Evolutionary conservation across 306 rosid genomes (phyloP).

Genomic region (Betula pendula): DNA sequence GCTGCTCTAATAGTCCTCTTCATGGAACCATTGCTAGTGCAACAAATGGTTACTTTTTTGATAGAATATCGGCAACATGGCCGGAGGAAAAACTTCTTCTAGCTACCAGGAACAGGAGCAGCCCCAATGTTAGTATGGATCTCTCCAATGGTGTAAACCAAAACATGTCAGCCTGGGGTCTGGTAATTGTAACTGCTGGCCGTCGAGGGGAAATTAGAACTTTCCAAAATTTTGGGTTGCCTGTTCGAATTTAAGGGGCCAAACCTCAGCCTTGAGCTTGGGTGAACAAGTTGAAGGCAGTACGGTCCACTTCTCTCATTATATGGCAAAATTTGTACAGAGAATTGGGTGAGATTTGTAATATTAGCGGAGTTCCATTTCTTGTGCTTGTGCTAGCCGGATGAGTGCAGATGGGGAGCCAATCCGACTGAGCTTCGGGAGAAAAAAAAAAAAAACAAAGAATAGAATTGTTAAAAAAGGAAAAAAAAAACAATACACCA

Average conservation of each 20-base stretch:
- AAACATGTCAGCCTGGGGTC: slow-evolving; percentile 83
- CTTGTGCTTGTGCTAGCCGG: slow-evolving; percentile 65
- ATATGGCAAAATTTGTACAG: slow-evolving; percentile 74
- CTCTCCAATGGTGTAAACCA: slow-evolving; percentile 49
- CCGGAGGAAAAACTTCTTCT: slow-evolving; percentile 82
- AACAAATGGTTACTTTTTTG: slow-evolving; percentile 80
- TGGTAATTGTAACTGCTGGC: slow-evolving; percentile 97
- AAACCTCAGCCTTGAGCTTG: slow-evolving; percentile 29
- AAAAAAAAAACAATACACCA: slow-evolving; percentile 35
- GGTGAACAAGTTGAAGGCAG: slow-evolving; percentile 35
- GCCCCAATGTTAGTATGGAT: slow-evolving; percentile 81
- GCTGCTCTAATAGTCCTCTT: slow-evolving; percentile 62
- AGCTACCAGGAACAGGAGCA: slow-evolving; percentile 56
- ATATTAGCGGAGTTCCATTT: slow-evolving; percentile 68
- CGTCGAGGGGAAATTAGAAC: slow-evolving; percentile 89
- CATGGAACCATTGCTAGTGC: slow-evolving; percentile 85
- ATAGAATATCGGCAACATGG: slow-evolving; percentile 92
- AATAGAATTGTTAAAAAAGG: slow-evolving; percentile 41
- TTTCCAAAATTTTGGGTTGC: slow-evolving; percentile 92
- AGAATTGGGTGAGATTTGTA: slow-evolving; percentile 74
- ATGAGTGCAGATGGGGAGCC: slow-evolving; percentile 34
- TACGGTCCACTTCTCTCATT: slow-evolving; percentile 37
- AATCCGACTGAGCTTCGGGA: slow-evolving; percentile 43
- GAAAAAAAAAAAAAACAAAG: slow-evolving; percentile 32
- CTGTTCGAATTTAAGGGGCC: slow-evolving; percentile 63